A percentile compares a stretch with the other conserved stretches of the same genome.
These are phyloP conservation scores for Kluyveromyces marxianus DNA, from an alignment of 1,139 yeast genomes.

Conservation along the genomic window DNA sequence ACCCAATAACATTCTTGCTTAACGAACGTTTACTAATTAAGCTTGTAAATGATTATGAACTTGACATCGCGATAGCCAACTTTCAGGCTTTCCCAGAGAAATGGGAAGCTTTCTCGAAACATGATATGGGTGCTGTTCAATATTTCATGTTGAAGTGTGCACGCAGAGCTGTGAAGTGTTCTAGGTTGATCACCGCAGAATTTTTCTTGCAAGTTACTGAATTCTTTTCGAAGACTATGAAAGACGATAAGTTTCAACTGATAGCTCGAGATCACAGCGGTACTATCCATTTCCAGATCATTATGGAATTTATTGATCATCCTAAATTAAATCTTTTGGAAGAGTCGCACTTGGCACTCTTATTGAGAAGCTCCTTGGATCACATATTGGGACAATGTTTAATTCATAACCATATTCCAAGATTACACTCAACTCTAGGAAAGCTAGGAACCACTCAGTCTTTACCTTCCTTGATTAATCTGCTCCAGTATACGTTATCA, in stretches of 20 bases:
- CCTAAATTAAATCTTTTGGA: slow-evolving; percentile 28
- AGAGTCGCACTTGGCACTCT: slow-evolving; percentile 21
- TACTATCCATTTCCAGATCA: slow-evolving; percentile 17
- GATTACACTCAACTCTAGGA: slow-evolving; percentile 18
- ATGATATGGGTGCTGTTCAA: slow-evolving; percentile 1
- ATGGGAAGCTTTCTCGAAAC: neutral
- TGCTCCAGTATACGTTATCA: slow-evolving; percentile 20
- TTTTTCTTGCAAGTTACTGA: slow-evolving; percentile 4
- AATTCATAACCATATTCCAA: slow-evolving; percentile 5
- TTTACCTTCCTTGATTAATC: slow-evolving; percentile 27
- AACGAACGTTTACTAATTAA: slow-evolving; percentile 7
- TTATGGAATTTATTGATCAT: slow-evolving; percentile 37
- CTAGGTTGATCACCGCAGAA: slow-evolving; percentile 9
- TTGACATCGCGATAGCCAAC: slow-evolving; percentile 16
- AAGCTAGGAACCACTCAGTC: slow-evolving; percentile 23
- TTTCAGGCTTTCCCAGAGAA: neutral
- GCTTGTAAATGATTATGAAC: slow-evolving; percentile 11
- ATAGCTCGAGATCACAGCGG: slow-evolving; percentile 1
- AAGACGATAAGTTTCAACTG: no score
- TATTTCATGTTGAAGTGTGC: slow-evolving; percentile 12
- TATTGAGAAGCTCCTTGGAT: slow-evolving; percentile 15
- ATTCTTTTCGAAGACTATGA: no score
- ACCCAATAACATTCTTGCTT: neutral
- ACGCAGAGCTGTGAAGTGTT: slow-evolving; percentile 11
- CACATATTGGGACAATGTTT: slow-evolving; percentile 9